These are phyloP conservation scores for Durio zibethinus DNA, from an alignment of 345 rosid species.

Conservation along the genomic window DNA sequence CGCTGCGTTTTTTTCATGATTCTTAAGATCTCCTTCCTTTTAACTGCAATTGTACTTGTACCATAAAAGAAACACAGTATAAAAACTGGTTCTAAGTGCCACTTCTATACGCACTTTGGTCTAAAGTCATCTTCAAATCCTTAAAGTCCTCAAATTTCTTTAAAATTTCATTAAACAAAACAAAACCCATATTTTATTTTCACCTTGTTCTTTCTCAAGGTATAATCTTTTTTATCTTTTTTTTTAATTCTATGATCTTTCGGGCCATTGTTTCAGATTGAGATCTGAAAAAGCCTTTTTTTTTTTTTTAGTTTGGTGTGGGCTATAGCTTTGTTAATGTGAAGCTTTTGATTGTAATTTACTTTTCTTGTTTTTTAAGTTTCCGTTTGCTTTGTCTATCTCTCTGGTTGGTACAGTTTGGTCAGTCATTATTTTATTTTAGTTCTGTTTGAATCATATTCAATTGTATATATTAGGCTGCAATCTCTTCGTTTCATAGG, in stretches of 20 bases:
- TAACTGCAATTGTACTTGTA: background rate
- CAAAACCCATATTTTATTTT: conserved; percentile 6
- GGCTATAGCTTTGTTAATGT: conserved; percentile 22
- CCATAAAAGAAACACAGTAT: too few species aligned
- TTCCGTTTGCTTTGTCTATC: background rate
- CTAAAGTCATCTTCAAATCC: background rate
- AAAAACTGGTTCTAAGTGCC: background rate
- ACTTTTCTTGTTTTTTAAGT: conserved; percentile 35
- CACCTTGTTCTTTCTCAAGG: background rate
- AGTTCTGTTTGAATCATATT: background rate
- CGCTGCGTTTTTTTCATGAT: background rate
- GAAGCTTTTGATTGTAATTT: conserved; percentile 27
- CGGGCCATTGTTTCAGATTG: conserved; percentile 17
- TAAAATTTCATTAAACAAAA: background rate
- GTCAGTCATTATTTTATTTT: conserved; percentile 8
- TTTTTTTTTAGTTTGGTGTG: conserved; percentile 12
- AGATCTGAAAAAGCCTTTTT: conserved; percentile 28
- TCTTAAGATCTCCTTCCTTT: background rate
- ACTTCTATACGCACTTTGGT: background rate
- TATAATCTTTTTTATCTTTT: background rate
- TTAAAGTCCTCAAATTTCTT: background rate
- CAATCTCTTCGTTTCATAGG: background rate
- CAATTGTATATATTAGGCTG: conserved; percentile 28
- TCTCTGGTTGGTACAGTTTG: conserved; percentile 34
- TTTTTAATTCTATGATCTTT: background rate